Base-by-base conservation (phyloP, 176 grass and related monocot genomes). In the Guadua angustifolia region DNA sequence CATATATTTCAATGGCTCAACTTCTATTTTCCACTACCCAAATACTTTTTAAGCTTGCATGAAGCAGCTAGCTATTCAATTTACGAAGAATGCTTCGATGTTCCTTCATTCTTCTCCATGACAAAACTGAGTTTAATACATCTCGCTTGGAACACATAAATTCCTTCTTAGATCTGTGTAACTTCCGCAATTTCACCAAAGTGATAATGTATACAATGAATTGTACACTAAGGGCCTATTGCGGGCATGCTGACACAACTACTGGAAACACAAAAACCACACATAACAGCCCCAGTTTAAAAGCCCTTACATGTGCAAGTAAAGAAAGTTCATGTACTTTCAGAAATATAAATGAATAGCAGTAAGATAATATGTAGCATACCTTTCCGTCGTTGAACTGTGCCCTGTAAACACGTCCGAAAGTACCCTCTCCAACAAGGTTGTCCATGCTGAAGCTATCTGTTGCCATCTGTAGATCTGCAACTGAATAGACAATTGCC, bases 401-500 rank as follows among this genome's bases (percentile, higher is more conserved):
- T 76, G 93, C 91, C 83, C 75, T 92, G 79, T 93, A 98, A 87
- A 98, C 93, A 80, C 91, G 93, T 64, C 96, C 96, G 90, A 98
- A 98, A 79, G 83, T 84, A 79, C 93, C 96, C 85, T 98, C 96
- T 57, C 93, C 96, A 50, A 98, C 81, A 89, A 98, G 87, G 83
- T 90, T 98, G 1, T 95, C 91, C 21, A 90, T 84, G 68, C 69
- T 95, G 64, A 98, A 98, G 82, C 96, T 98, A 51, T 95, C 88
- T 71, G 96, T 98, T 83, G 91, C 93, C 86, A 98, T 92, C 82
- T 98, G 96, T 65, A 98, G 83, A 65, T 98, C 96, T 19, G 96
- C 91, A 75, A 98, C 93, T 86, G 95, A 95, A 98, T 95, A 98
- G 74, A 92, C 79, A 77, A 83, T 78, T 77, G 93, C 88, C 78